Evolutionary conservation across 768 basidiomycete species (phyloP).

Genomic region (Termitomyces sp.): DNA sequence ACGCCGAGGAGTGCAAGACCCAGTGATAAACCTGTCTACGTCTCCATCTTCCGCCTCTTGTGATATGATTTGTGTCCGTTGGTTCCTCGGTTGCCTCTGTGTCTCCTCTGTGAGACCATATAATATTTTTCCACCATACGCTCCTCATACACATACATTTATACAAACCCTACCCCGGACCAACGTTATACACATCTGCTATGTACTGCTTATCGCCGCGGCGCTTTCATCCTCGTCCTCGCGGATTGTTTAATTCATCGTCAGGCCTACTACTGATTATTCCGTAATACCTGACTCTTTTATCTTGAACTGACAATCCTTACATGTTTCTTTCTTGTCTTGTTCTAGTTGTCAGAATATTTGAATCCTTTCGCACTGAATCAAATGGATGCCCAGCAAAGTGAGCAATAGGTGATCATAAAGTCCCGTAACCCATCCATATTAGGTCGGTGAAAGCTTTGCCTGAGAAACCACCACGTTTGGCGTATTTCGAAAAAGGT

Average conservation of each 20-base stretch:
- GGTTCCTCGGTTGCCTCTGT: not conserved
- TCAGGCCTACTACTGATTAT: not conserved
- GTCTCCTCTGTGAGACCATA: not conserved
- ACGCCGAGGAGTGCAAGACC: slow-evolving; percentile 90
- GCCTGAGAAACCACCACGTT: no score
- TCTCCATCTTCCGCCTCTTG: not conserved
- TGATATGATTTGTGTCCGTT: not conserved
- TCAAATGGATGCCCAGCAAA: no score
- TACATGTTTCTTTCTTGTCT: not conserved
- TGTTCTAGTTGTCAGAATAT: not conserved
- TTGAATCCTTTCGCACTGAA: no score
- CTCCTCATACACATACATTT: not conserved
- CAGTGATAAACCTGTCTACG: slow-evolving; percentile 41
- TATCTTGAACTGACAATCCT: not conserved
- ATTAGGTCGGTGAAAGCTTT: no score
- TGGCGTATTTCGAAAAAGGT: no score
- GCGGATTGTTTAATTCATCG: slow-evolving; percentile 4
- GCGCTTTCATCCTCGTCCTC: not conserved
- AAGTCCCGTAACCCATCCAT: no score
- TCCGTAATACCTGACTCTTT: not conserved
- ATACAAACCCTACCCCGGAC: not conserved
- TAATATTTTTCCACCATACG: not conserved
- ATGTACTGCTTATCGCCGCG: slow-evolving; percentile 3
- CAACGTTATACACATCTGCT: not conserved
- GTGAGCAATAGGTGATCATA: no score